These are phyloP conservation scores for Colletotrichum caudatum DNA, from an alignment of 2,329 filamentous ascomycete species.

Conservation along the genomic window DNA sequence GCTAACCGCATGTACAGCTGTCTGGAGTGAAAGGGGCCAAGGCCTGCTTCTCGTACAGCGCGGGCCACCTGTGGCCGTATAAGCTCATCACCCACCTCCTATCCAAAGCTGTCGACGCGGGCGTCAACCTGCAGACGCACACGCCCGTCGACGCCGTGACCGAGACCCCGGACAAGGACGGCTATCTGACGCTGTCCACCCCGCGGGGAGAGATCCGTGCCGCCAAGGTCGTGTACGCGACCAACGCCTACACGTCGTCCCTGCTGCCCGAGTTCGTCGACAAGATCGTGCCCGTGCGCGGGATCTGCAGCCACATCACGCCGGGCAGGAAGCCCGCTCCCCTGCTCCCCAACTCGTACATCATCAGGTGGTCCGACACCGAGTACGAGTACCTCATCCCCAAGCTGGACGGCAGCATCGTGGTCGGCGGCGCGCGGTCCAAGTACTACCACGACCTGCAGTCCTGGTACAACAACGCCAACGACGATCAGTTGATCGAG, in stretches of 20 bases:
- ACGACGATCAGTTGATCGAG: slow-evolving; percentile 56
- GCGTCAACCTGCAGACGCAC: slow-evolving; percentile 47
- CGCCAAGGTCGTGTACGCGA: slow-evolving; percentile 45
- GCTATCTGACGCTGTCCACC: slow-evolving; percentile 39
- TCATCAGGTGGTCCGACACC: slow-evolving; percentile 66
- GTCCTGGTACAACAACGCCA: slow-evolving; percentile 57
- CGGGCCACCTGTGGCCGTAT: slow-evolving; percentile 44
- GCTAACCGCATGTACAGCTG: slow-evolving; percentile 54
- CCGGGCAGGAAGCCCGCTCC: slow-evolving; percentile 49
- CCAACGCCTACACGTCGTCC: slow-evolving; percentile 48
- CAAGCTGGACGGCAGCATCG: slow-evolving; percentile 59
- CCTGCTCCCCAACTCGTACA: slow-evolving; percentile 65
- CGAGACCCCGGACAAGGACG: slow-evolving; percentile 17
- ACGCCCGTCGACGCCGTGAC: slow-evolving; percentile 25
- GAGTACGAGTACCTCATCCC: slow-evolving; percentile 78
- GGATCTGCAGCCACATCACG: slow-evolving; percentile 49
- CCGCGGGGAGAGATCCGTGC: slow-evolving; percentile 43
- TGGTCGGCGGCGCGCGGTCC: slow-evolving; percentile 57
- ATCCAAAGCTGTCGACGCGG: slow-evolving; percentile 41
- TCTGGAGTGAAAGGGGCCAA: slow-evolving; percentile 55
- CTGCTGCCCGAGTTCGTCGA: slow-evolving; percentile 44
- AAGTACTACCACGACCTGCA: slow-evolving; percentile 48
- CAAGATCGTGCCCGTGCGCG: slow-evolving; percentile 45
- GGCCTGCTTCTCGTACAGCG: slow-evolving; percentile 54
- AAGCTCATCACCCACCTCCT: slow-evolving; percentile 49